Base-by-base conservation (phyloP, 2,329 filamentous ascomycete genomes). In the Penicillium fuscoglaucum region DNA sequence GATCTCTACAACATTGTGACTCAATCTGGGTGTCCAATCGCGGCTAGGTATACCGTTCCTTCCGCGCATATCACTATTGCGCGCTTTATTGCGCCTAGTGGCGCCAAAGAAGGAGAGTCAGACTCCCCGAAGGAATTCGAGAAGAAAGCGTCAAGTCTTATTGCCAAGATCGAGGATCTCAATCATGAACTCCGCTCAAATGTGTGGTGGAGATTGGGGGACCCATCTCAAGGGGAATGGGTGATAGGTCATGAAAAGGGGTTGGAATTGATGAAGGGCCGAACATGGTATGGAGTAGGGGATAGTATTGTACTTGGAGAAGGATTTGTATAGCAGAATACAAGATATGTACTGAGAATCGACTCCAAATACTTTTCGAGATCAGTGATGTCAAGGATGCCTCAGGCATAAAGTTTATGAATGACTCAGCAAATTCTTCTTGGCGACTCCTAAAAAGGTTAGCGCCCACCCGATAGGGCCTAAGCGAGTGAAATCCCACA, bases 51-150 rank as follows among this genome's bases (percentile, higher is more conserved):
- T 72, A 87, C 93, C 26, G 91, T 96, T 2, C 93, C 93, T 1
- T 93, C 90, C 47, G 91, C 91, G 17, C 93, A 98, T 77, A 84
- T 97, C 69, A 97, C 93, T 0, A 84, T 98, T 57, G 93, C 85
- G 0, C 82, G 93, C 4, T 97, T 95, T 72, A 82, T 96, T 44
- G 83, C 81, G 10, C 82, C 86, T 41, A 78, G 81, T 13, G 90
- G 93, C 44, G 79, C 82, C 58, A 54, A 64, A 39, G 72, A 72
- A 1, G 62, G 67, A 6, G 9, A 45, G 2, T 9, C 13, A n/a
- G 13, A 17, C 17, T 33, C 39, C 5, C 68, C 82, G 39, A 82
- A 77, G 6, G 73, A 64, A 21, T 44, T 48, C 19, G 50, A 54
- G 29, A 79, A 79, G 58, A 85, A 84, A 72, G 83, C 92, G 65